phyloP scores from a whole-genome alignment of 2,329 filamentous ascomycete species.

The Orbilia quercus region DNA sequence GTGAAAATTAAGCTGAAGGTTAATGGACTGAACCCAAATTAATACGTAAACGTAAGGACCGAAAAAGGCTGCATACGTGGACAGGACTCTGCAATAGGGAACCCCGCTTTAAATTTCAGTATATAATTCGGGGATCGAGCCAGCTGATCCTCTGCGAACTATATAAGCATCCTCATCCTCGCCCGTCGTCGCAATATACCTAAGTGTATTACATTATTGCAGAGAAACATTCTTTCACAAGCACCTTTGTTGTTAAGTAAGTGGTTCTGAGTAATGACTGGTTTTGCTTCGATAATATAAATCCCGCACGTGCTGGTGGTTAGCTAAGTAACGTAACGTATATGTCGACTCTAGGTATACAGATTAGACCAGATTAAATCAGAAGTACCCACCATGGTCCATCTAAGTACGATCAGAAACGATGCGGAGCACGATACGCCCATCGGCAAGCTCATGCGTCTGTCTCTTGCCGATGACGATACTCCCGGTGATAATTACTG shows the following conservation, averaged over 20 bases:
- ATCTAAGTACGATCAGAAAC: slow-evolving; percentile 30
- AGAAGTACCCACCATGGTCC: slow-evolving; percentile 22
- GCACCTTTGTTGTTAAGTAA: too few species aligned
- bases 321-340: too few species aligned
- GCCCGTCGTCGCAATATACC: not conserved
- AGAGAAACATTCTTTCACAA: too few species aligned
- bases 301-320: too few species aligned
- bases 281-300: too few species aligned
- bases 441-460: slow-evolving; percentile 44
- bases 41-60: slow-evolving; percentile 39
- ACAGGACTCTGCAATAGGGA: slow-evolving; percentile 14
- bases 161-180: not conserved
- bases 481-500: slow-evolving; percentile 70
- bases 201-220: too few species aligned
- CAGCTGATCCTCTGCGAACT: not conserved
- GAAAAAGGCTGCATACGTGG: slow-evolving; percentile 19
- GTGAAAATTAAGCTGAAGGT: slow-evolving; percentile 20
- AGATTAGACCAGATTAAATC: too few species aligned
- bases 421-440: slow-evolving; percentile 43
- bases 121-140: too few species aligned
- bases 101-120: slow-evolving; percentile 38
- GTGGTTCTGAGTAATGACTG: too few species aligned
- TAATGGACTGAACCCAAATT: slow-evolving; percentile 14
- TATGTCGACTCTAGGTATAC: too few species aligned
- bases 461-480: slow-evolving; percentile 44